Percentiles rank a stretch among this genome's conserved stretches.
phyloP scores from a whole-genome alignment of 129 eudicot genomes.

The Helianthus annuus region HanXRQr2.0-SUNRISE NC_035433.2:148879325-148879824 shows the following conservation, averaged over 20 bases:
- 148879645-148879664: constrained; percentile 80
- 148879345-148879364: no score
- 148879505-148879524: constrained; percentile 60
- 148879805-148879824: constrained; percentile 84
- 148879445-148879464: constrained; percentile 65
- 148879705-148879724: constrained; percentile 83
- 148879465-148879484: constrained; percentile 69
- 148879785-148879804: constrained; percentile 79
- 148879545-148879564: constrained; percentile 61
- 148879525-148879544: constrained; percentile 57
- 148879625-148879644: constrained; percentile 54
- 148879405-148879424: no score
- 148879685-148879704: constrained; percentile 71
- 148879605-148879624: neutral
- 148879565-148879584: constrained; percentile 42
- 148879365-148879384: no score
- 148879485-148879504: constrained; percentile 68
- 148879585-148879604: neutral
- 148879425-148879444: constrained; percentile 66
- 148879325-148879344: no score
- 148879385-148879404: no score
- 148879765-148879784: constrained; percentile 76
- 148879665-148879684: constrained; percentile 68
- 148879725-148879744: constrained; percentile 63
- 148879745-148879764: constrained; percentile 87